phyloP scores from a whole-genome alignment of 495 filamentous ascomycete species.

The Cryomyces minteri region DNA sequence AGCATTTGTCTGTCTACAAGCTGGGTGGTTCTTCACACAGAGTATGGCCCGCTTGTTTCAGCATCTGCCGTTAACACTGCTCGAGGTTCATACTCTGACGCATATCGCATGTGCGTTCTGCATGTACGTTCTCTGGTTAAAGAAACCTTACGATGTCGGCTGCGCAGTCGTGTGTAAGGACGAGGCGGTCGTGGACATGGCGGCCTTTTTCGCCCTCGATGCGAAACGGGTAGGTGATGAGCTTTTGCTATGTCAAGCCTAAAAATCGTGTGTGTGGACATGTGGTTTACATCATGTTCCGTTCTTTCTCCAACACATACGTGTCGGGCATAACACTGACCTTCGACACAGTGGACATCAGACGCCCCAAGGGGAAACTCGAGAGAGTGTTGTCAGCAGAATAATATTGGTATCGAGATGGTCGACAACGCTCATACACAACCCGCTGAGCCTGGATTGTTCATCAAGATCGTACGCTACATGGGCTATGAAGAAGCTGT shows the following conservation, averaged over 20 bases:
- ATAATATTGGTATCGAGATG: too few relatives aligned
- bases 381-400: too few relatives aligned
- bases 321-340: not conserved
- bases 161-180: not conserved
- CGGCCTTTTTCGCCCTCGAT: not conserved
- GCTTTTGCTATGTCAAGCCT: too few relatives aligned
- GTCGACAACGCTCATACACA: too few relatives aligned
- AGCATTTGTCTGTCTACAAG: conserved; percentile 18
- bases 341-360: not conserved
- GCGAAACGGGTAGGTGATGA: not conserved
- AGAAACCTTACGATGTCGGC: conserved; percentile 19
- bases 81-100: conserved; percentile 20
- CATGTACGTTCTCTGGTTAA: conserved; percentile 22
- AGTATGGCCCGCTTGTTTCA: conserved; percentile 11
- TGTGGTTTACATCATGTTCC: too few relatives aligned
- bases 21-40: conserved; percentile 20
- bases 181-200: conserved; percentile 4
- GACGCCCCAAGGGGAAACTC: not conserved
- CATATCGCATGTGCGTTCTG: conserved; percentile 19
- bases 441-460: too few relatives aligned
- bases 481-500: too few relatives aligned
- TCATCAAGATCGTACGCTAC: too few relatives aligned
- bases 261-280: too few relatives aligned
- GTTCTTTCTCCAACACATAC: too few relatives aligned
- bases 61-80: conserved; percentile 14